Evolutionary conservation across 768 basidiomycete species (phyloP).

Genomic region (Lentinula lateritia): DNA sequence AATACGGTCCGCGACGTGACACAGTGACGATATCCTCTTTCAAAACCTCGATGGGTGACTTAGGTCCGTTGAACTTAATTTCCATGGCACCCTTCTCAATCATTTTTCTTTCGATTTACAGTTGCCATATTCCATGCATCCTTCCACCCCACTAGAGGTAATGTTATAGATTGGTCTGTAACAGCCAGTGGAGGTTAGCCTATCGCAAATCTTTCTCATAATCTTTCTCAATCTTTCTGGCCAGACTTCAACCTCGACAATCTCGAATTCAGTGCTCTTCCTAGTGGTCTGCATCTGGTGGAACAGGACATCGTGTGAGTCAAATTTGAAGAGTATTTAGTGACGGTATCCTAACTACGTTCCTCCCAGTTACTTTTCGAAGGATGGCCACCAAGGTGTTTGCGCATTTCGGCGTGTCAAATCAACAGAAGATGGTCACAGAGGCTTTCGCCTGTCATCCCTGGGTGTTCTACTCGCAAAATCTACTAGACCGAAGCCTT

Average conservation of each 20-base stretch:
- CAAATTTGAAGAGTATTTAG: not conserved
- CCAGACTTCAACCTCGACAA: slow-evolving; percentile 61
- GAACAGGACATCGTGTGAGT: slow-evolving; percentile 77
- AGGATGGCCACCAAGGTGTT: slow-evolving; percentile 63
- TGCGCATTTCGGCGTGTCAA: slow-evolving; percentile 67
- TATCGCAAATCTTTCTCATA: not conserved
- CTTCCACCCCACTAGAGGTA: slow-evolving; percentile 81
- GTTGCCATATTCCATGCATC: slow-evolving; percentile 83
- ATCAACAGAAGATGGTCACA: slow-evolving; percentile 66
- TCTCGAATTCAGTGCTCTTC: slow-evolving; percentile 77
- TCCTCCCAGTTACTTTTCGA: slow-evolving; percentile 59
- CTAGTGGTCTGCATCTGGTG: slow-evolving; percentile 76
- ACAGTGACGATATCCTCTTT: not conserved
- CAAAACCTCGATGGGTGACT: slow-evolving; percentile 1
- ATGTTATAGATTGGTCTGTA: slow-evolving; percentile 73
- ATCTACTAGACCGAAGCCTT: slow-evolving; percentile 64
- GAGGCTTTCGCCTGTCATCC: slow-evolving; percentile 76
- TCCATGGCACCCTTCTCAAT: not conserved
- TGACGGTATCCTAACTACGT: not conserved
- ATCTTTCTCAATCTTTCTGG: not conserved
- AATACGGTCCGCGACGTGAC: not conserved
- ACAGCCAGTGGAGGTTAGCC: slow-evolving; percentile 59
- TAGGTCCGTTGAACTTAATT: slow-evolving; percentile 1
- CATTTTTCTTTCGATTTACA: slow-evolving; percentile 19
- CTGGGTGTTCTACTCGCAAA: slow-evolving; percentile 68